Conservation (phyloP, 345 rosid species). For the Schrenkiella parvula region DNA sequence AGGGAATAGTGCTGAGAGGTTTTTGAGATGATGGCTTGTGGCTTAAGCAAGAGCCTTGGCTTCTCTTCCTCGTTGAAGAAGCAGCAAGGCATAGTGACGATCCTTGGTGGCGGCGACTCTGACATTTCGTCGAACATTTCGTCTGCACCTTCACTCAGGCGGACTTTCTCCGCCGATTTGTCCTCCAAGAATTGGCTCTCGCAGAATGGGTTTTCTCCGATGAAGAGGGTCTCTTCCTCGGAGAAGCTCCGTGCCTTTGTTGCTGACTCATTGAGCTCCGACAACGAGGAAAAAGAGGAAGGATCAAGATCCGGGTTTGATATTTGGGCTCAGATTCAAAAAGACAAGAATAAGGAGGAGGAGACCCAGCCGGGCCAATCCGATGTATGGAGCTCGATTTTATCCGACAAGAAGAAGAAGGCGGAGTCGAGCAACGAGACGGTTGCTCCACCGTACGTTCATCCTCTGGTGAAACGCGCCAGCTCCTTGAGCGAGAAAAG, state of each 20-base stretch:
- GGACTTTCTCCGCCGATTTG: slow-evolving; percentile 87
- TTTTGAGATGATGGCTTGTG: slow-evolving; percentile 41
- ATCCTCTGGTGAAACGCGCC: slow-evolving; percentile 60
- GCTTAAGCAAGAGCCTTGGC: slow-evolving; percentile 42
- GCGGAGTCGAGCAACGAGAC: slow-evolving; percentile 30
- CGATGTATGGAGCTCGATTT: slow-evolving; percentile 62
- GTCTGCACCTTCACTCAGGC: slow-evolving; percentile 51
- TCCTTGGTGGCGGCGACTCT: slow-evolving; percentile 43
- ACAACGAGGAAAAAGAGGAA: slow-evolving; percentile 22
- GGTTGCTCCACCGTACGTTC: slow-evolving; percentile 60
- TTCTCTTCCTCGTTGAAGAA: slow-evolving; percentile 45
- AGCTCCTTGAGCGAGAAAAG: slow-evolving; percentile 72
- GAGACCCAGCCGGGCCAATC: slow-evolving; percentile 34
- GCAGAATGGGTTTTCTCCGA: slow-evolving; percentile 44
- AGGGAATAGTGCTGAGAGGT: not conserved
- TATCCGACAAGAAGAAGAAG: slow-evolving; percentile 43
- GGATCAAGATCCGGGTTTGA: slow-evolving; percentile 31
- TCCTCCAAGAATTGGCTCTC: slow-evolving; percentile 69
- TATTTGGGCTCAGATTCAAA: slow-evolving; percentile 51
- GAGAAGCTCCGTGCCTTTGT: slow-evolving; percentile 39
- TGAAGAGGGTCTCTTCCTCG: slow-evolving; percentile 61
- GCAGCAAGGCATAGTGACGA: slow-evolving; percentile 73
- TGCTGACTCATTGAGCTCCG: slow-evolving; percentile 30
- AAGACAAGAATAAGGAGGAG: slow-evolving; percentile 31
- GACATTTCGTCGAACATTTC: slow-evolving; percentile 26